A percentile compares a stretch with the other conserved stretches of the same genome.
Evolutionary conservation across 129 eudicot species (phyloP).

Genomic region (Ambrosia trifida): DNA sequence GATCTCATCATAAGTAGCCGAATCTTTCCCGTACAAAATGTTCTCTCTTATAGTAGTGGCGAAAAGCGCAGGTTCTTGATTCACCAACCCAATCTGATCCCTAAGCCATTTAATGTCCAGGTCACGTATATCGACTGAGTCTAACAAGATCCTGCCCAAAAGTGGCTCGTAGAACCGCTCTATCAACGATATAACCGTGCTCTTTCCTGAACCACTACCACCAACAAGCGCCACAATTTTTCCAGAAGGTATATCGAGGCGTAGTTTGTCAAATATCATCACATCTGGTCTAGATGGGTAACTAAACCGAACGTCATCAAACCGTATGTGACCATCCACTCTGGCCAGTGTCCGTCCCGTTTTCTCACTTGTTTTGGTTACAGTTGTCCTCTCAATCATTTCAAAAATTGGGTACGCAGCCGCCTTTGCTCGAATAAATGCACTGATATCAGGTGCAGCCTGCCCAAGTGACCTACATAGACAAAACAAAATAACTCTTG

Average conservation of each 20-base stretch:
- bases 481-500: slow-evolving; percentile 11
- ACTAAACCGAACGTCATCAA: slow-evolving; percentile 79
- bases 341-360: slow-evolving; percentile 54
- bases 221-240: slow-evolving; percentile 97
- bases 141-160: slow-evolving; percentile 69
- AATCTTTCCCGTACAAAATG: slow-evolving; percentile 86
- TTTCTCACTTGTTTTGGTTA: slow-evolving; percentile 48
- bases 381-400: slow-evolving; percentile 83
- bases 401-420: slow-evolving; percentile 93
- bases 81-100: slow-evolving; percentile 86
- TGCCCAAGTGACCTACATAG: slow-evolving; percentile 86
- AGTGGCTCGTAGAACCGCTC: slow-evolving; percentile 95
- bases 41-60: slow-evolving; percentile 94
- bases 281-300: slow-evolving; percentile 97
- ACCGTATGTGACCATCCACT: slow-evolving; percentile 80
- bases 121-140: slow-evolving; percentile 59
- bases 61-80: slow-evolving; percentile 97
- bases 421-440: slow-evolving; percentile 82
- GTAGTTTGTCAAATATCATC: slow-evolving; percentile 59
- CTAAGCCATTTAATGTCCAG: slow-evolving; percentile 93
- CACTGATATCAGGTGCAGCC: slow-evolving; percentile 96
- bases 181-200: slow-evolving; percentile 90
- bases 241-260: slow-evolving; percentile 84
- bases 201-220: slow-evolving; percentile 98
- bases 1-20: slow-evolving; percentile 83